Base-by-base conservation (phyloP, 192 early-diverging fungal genomes). In the Geranomyces variabilis region DNA sequence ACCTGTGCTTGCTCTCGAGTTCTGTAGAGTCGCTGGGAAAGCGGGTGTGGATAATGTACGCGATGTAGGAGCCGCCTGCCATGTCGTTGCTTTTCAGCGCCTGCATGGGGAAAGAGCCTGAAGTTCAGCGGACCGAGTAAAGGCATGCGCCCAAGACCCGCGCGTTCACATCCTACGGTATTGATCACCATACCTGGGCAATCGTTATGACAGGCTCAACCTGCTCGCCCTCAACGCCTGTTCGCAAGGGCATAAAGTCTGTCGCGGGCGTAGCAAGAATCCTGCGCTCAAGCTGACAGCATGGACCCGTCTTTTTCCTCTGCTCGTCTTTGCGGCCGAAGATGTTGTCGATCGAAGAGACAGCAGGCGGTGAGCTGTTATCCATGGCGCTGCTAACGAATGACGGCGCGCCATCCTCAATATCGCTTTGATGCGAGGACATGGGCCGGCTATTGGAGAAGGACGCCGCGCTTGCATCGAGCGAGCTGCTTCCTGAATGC, bases 1-100 rank as follows among this genome's bases (percentile, higher is more conserved):
- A 99, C 36, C 97, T 87, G 53, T 92, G 89, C 67, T 84, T 90
- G 36, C 92, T 85, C 76, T 93, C 92, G 55, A 72, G 68, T 24
- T 76, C 71, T 15, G 79, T 8, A 14, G 43, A 30, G 60, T 68
- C 31, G 1, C 44, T 49, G 17, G 68, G 72, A 51, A 85, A 36
- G 31, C 67, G 77, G 79, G 71, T 89, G 80, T 63, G 76, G 56
- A 87, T 85, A 10, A 83, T 49, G 71, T 88, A 88, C n/a, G 81
- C 76, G 57, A 83, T 85, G 74, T 79, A 85, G 45, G 81, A 66
- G 21, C 66, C 67, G 17, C 81, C 76, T 7, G 78, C 28, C 61
- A 74, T 67, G 44, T 84, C 82, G 22, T 45, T 58, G 17, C 55
- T 67, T 53, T 81, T 84, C n/a, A 44, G 56, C 26, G 82, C 77